Evolutionary conservation across 345 rosid species (phyloP).

Genomic region (Rhizophora mangle): DNA sequence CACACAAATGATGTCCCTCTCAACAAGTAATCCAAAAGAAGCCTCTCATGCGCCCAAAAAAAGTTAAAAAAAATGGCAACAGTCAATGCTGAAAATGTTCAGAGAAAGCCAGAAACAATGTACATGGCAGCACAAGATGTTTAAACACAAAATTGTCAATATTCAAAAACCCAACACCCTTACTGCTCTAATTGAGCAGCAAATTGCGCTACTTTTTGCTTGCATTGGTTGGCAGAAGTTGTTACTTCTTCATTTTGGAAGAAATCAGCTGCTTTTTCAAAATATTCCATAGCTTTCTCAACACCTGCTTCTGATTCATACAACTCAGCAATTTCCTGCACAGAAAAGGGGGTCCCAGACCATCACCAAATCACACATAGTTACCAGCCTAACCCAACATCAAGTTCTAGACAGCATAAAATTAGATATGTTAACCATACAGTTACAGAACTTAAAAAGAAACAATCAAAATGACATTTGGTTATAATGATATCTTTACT

Average conservation of each 20-base stretch:
- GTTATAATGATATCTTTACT: background rate
- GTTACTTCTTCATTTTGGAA: constrained; percentile 52
- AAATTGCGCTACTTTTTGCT: constrained; percentile 28
- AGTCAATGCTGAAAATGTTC: too few species aligned
- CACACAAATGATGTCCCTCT: too few species aligned
- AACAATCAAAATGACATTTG: background rate
- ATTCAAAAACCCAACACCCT: background rate
- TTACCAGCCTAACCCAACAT: too few species aligned
- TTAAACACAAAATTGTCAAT: too few species aligned
- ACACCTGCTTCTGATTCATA: constrained; percentile 62
- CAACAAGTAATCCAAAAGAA: too few species aligned
- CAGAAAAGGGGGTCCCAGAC: background rate
- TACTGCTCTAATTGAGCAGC: constrained; percentile 24
- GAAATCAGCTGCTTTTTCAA: constrained; percentile 78
- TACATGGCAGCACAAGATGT: too few species aligned
- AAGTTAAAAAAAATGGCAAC: too few species aligned
- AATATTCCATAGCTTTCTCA: constrained; percentile 60
- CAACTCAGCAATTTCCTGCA: constrained; percentile 82
- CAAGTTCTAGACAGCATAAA: too few species aligned
- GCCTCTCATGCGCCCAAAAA: too few species aligned
- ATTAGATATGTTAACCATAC: too few species aligned
- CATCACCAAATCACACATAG: too few species aligned
- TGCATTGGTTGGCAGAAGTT: constrained; percentile 25
- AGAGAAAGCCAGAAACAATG: too few species aligned
- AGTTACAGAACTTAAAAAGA: background rate